Evolutionary conservation across 352 stramenopile genomes (phyloP).

Genomic region (Phytophthora chlamydospora): DNA sequence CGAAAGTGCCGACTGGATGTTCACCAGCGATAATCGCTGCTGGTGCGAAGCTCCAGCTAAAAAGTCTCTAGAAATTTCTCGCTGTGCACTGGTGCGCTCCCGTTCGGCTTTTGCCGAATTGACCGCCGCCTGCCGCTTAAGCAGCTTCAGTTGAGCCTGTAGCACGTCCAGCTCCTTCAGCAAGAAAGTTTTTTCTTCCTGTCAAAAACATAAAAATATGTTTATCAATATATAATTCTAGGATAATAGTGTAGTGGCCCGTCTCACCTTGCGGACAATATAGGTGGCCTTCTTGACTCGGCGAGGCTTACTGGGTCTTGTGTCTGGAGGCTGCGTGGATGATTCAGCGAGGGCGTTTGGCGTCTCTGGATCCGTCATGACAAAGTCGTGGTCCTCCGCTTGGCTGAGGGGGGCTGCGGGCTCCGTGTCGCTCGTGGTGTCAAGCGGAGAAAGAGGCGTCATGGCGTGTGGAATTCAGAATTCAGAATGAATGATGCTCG

Average conservation of each 20-base stretch:
- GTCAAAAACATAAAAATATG: slow-evolving; percentile 8
- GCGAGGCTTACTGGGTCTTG: slow-evolving; percentile 15
- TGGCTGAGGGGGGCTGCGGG: slow-evolving; percentile 2
- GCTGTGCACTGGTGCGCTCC: slow-evolving; percentile 11
- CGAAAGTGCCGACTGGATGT: slow-evolving; percentile 40
- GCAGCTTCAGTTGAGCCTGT: slow-evolving; percentile 33
- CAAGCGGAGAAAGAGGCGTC: not conserved
- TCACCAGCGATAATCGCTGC: slow-evolving; percentile 39
- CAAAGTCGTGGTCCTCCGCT: slow-evolving; percentile 13
- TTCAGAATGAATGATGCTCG: no score
- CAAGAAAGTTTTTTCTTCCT: slow-evolving; percentile 45
- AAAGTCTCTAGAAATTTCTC: slow-evolving; percentile 19
- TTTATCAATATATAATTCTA: slow-evolving; percentile 7
- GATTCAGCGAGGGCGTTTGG: slow-evolving; percentile 2
- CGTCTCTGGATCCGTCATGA: slow-evolving; percentile 6
- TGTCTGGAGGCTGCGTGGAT: not conserved
- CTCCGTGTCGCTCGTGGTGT: slow-evolving; percentile 11
- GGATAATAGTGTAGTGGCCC: not conserved
- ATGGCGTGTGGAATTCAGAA: no score
- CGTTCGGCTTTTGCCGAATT: slow-evolving; percentile 17
- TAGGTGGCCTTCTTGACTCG: slow-evolving; percentile 34
- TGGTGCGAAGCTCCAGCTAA: slow-evolving; percentile 15
- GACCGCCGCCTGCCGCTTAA: slow-evolving; percentile 21
- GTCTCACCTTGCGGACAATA: slow-evolving; percentile 23
- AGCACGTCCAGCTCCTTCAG: slow-evolving; percentile 37